Percentiles rank a stretch among this genome's conserved stretches.
Conservation (phyloP, 169 alveolate species). For the Ichthyophthirius multifiliis region DNA sequence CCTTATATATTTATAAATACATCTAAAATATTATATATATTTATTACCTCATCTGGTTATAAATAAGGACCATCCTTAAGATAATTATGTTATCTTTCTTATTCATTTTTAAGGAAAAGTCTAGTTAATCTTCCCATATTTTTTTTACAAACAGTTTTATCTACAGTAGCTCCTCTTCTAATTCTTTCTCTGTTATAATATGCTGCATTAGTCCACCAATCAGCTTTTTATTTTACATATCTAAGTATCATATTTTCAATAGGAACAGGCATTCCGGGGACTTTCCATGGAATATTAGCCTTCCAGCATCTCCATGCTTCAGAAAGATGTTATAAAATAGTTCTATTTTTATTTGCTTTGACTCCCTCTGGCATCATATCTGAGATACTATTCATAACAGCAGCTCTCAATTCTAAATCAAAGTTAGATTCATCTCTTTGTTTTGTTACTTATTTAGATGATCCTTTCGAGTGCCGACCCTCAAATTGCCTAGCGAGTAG, state of each 20-base stretch:
- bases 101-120: conserved; percentile 97
- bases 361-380: conserved; percentile 99
- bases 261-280: conserved; percentile 99
- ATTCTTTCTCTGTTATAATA: conserved; percentile 99
- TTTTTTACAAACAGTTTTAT: conserved; percentile 99
- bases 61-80: conserved; percentile 98
- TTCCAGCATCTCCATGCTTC: conserved; percentile 99
- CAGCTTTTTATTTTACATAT: conserved; percentile 99
- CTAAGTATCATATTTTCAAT: conserved; percentile 98
- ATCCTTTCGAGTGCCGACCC: conserved; percentile 98
- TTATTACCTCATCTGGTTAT: conserved; percentile 99
- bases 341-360: conserved; percentile 96
- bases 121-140: conserved; percentile 99
- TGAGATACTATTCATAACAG: conserved; percentile 98
- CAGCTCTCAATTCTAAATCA: conserved; percentile 99
- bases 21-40: too few relatives aligned
- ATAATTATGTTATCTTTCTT: conserved; percentile 98
- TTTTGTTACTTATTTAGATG: conserved; percentile 98
- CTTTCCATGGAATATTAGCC: conserved; percentile 99
- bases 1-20: conserved; percentile 98
- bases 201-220: conserved; percentile 99
- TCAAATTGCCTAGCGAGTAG: conserved; percentile 97
- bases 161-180: conserved; percentile 99
- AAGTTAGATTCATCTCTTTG: conserved; percentile 99
- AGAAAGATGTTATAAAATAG: conserved; percentile 98